Conservation (phyloP, 495 filamentous ascomycete species). For the Lichenothelia convexa region DNA sequence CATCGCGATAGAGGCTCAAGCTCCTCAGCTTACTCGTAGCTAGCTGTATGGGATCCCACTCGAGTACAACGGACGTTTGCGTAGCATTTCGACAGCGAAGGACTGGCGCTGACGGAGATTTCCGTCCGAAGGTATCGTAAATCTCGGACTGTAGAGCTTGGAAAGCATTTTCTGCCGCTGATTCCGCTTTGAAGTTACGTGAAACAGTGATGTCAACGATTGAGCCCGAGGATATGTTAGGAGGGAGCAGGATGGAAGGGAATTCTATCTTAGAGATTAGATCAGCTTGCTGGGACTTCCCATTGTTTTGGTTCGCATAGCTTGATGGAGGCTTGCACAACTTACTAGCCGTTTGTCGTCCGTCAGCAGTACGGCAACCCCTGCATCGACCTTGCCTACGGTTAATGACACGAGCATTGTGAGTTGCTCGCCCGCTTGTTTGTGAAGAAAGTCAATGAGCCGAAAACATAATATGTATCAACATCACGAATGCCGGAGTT, state of each 20-base stretch:
- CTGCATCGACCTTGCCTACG: conserved; percentile 97
- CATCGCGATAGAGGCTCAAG: conserved; percentile 83
- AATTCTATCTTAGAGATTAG: conserved; percentile 67
- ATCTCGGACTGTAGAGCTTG: conserved; percentile 71
- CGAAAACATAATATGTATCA: no score
- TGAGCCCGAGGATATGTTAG: conserved; percentile 80
- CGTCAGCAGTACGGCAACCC: conserved; percentile 89
- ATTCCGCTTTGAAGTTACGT: conserved; percentile 67
- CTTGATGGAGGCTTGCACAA: no score
- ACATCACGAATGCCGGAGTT: no score
- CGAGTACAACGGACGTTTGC: conserved; percentile 89
- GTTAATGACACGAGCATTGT: conserved; percentile 93
- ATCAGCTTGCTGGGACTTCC: background rate
- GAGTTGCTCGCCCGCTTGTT: no score
- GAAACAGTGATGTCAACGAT: conserved; percentile 96
- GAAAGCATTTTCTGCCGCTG: conserved; percentile 54
- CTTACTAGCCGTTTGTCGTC: conserved; percentile 91
- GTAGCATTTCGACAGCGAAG: conserved; percentile 89
- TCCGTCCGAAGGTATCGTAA: conserved; percentile 63
- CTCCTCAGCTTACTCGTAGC: conserved; percentile 80
- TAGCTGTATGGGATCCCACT: conserved; percentile 91
- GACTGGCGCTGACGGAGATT: conserved; percentile 57
- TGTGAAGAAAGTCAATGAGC: no score
- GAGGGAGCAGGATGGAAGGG: conserved; percentile 88
- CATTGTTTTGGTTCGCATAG: background rate